Conservation (phyloP, 495 filamentous ascomycete genomes). For the Xylaria grammica region DNA sequence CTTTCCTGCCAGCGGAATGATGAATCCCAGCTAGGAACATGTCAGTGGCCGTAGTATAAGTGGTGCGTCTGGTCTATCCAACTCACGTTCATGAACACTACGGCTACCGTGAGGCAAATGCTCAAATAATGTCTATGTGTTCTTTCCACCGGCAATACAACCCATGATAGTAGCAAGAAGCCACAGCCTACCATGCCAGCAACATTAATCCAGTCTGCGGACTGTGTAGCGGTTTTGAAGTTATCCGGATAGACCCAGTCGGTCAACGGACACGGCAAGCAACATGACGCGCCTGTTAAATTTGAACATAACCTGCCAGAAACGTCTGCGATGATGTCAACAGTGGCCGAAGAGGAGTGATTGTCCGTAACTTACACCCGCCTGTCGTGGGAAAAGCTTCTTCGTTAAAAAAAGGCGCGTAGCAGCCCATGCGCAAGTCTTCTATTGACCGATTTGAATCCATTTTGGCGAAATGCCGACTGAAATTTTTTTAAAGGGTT, state of each 20-base stretch:
- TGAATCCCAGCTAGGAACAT: constrained; percentile 70
- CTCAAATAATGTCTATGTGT: constrained; percentile 93
- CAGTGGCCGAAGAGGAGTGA: background rate
- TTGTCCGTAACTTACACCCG: constrained; percentile 46
- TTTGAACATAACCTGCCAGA: constrained; percentile 65
- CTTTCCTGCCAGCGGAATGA: constrained; percentile 82
- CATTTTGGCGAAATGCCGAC: constrained; percentile 30
- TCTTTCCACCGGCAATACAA: constrained; percentile 83
- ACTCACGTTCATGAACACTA: constrained; percentile 79
- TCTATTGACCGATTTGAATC: constrained; percentile 29
- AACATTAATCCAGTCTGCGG: constrained; percentile 81
- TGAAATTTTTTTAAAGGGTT: background rate
- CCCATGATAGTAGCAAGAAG: constrained; percentile 83
- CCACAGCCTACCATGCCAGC: constrained; percentile 70
- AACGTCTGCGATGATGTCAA: constrained; percentile 57
- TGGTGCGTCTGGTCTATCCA: background rate
- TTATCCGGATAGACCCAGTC: constrained; percentile 83
- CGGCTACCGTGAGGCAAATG: constrained; percentile 77
- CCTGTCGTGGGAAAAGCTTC: constrained; percentile 35
- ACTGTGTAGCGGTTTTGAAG: constrained; percentile 66
- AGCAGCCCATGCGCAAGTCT: constrained; percentile 32
- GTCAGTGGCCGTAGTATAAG: constrained; percentile 9
- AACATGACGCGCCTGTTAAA: constrained; percentile 62
- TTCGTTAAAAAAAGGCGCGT: constrained; percentile 44
- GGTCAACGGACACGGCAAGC: constrained; percentile 86